phyloP scores from a whole-genome alignment of 2,329 filamentous ascomycete genomes.

The Scleromitrula shiraiana region DNA sequence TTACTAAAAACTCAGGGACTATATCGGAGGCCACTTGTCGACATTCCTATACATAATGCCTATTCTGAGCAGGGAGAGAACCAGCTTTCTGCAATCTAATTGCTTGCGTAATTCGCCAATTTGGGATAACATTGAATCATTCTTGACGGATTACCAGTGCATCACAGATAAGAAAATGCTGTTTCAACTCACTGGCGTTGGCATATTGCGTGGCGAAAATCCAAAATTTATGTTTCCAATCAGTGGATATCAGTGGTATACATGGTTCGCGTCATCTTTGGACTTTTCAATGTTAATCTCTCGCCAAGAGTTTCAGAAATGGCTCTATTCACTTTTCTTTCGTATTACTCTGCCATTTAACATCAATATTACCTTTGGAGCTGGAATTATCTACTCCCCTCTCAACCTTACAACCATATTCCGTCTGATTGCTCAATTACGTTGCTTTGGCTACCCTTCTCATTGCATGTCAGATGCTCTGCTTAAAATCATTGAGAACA shows the following conservation, averaged over 20 bases:
- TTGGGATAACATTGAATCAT: constrained; percentile 6
- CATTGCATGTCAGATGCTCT: constrained; percentile 16
- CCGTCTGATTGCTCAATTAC: constrained; percentile 11
- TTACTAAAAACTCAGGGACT: constrained; percentile 1
- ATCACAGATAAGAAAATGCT: constrained; percentile 11
- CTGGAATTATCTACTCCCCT: constrained; percentile 4
- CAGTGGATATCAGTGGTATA: background rate
- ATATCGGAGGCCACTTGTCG: constrained; percentile 12
- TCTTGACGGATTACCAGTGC: constrained; percentile 12
- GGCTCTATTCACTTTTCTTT: constrained; percentile 15
- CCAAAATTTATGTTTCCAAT: background rate
- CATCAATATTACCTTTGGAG: background rate
- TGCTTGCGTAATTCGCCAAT: constrained; percentile 11
- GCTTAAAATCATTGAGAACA: constrained; percentile 12
- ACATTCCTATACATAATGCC: constrained; percentile 10
- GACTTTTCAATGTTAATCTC: background rate
- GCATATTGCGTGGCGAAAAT: background rate
- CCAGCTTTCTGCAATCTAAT: constrained; percentile 1
- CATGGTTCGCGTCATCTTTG: background rate
- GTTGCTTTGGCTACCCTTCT: constrained; percentile 11
- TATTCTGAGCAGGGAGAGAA: background rate
- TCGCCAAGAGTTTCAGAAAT: constrained; percentile 8
- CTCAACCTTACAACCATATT: constrained; percentile 12
- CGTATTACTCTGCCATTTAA: constrained; percentile 11
- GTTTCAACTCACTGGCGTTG: constrained; percentile 3